phyloP scores from a whole-genome alignment of 345 rosid species.

The Ceriops decandra region DNA sequence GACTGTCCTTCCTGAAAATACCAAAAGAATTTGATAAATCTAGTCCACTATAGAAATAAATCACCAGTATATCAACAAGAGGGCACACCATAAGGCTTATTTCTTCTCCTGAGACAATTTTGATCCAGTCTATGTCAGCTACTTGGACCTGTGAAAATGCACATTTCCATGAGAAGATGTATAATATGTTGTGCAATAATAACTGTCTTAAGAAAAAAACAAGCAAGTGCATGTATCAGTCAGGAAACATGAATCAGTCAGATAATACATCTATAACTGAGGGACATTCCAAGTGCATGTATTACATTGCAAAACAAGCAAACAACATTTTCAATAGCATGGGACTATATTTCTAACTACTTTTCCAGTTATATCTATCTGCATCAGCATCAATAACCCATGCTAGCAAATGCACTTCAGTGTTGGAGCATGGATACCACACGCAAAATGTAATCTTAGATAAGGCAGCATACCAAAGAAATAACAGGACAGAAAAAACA shows the following conservation, averaged over 20 bases:
- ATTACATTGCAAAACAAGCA: too few species aligned
- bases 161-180: conserved; percentile 15
- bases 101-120: conserved; percentile 64
- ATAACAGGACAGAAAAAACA: conserved; percentile 12
- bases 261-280: too few species aligned
- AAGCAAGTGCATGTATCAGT: too few species aligned
- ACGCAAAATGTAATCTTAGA: not conserved
- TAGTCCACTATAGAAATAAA: not conserved
- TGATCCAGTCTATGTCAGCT: conserved; percentile 91
- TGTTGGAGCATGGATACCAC: not conserved
- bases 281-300: too few species aligned
- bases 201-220: too few species aligned
- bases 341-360: too few species aligned
- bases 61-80: conserved; percentile 9
- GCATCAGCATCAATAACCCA: too few species aligned
- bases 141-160: conserved; percentile 67
- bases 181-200: too few species aligned
- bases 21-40: conserved; percentile 18
- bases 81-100: conserved; percentile 75
- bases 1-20: conserved; percentile 70
- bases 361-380: too few species aligned
- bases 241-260: too few species aligned
- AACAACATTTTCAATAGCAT: too few species aligned
- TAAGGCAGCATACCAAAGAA: not conserved
- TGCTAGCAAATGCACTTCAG: too few species aligned